Evolutionary conservation across 2,329 filamentous ascomycete genomes (phyloP).

Genomic region (Arthrinium puccinioides): DNA sequence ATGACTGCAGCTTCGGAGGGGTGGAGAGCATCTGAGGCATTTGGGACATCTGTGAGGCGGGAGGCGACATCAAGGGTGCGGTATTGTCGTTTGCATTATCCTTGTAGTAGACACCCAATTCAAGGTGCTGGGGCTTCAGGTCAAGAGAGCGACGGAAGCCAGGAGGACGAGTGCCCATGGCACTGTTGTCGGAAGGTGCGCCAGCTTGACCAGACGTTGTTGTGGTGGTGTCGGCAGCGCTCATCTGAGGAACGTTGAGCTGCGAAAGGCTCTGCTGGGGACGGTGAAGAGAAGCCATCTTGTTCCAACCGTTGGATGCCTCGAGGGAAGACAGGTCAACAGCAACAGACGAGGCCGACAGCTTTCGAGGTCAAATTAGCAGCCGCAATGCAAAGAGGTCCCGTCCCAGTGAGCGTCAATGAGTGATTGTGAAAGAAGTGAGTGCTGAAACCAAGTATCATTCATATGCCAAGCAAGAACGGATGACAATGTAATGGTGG

Average conservation of each 20-base stretch:
- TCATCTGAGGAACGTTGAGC: conserved; percentile 30
- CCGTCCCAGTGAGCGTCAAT: too few relatives aligned
- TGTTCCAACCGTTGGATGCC: conserved; percentile 47
- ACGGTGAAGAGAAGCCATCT: conserved; percentile 58
- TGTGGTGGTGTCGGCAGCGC: conserved; percentile 28
- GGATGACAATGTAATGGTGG: too few relatives aligned
- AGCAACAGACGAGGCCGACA: conserved; percentile 74
- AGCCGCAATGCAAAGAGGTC: too few relatives aligned
- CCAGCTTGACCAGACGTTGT: conserved; percentile 27
- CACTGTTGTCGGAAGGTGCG: conserved; percentile 34
- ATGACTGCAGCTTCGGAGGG: conserved; percentile 72
- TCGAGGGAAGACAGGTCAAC: conserved; percentile 68
- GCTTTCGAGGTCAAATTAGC: too few relatives aligned
- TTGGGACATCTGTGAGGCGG: conserved; percentile 39
- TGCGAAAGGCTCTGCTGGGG: conserved; percentile 52
- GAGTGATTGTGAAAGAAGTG: too few relatives aligned
- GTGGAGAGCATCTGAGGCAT: too few relatives aligned
- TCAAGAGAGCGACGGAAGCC: conserved; percentile 54
- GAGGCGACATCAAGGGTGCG: conserved; percentile 34
- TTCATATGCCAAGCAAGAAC: too few relatives aligned
- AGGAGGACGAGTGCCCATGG: conserved; percentile 38
- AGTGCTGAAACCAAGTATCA: too few relatives aligned
- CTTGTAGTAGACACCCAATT: conserved; percentile 39
- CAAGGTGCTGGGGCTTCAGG: conserved; percentile 27
- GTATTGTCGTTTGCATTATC: conserved; percentile 34